phyloP scores from a whole-genome alignment of 2,329 filamentous ascomycete species.

The Ceratocystis lukuohia region DNA sequence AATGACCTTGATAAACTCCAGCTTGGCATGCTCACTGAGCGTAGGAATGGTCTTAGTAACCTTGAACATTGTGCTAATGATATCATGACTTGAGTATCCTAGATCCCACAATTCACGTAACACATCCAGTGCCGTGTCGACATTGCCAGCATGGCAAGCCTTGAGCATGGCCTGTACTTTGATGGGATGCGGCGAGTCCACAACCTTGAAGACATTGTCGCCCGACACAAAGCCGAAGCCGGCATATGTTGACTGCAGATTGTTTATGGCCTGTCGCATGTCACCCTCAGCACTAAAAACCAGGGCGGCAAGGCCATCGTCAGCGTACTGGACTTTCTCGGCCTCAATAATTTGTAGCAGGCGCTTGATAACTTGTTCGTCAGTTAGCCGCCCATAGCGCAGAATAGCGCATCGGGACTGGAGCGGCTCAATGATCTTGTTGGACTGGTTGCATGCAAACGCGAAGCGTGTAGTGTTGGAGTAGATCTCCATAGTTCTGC shows the following conservation, averaged over 20 bases:
- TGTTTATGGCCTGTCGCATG: constrained; percentile 98
- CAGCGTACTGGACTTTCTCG: constrained; percentile 78
- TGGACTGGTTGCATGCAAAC: constrained; percentile 96
- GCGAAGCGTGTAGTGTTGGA: constrained; percentile 92
- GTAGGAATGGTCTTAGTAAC: constrained; percentile 93
- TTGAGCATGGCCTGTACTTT: constrained; percentile 99
- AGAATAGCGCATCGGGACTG: constrained; percentile 95
- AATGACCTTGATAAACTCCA: constrained; percentile 97
- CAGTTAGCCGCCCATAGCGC: constrained; percentile 81
- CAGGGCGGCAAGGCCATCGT: constrained; percentile 88
- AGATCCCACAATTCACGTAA: constrained; percentile 86
- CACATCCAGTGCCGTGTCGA: constrained; percentile 74
- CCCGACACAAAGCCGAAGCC: constrained; percentile 96
- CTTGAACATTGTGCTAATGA: constrained; percentile 97
- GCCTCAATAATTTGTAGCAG: constrained; percentile 85
- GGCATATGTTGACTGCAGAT: constrained; percentile 81
- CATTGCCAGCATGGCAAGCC: constrained; percentile 82
- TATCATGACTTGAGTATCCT: constrained; percentile 97
- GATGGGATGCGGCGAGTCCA: constrained; percentile 92
- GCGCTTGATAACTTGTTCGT: constrained; percentile 81
- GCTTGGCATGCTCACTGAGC: constrained; percentile 82
- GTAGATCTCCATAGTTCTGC: constrained; percentile 98
- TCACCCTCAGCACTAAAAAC: constrained; percentile 96
- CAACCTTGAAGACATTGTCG: constrained; percentile 95
- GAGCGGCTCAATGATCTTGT: constrained; percentile 98